Percentiles rank a stretch among this genome's conserved stretches.
phyloP scores from a whole-genome alignment of 139 green algal genomes.

The Haematococcus lacustris region DNA sequence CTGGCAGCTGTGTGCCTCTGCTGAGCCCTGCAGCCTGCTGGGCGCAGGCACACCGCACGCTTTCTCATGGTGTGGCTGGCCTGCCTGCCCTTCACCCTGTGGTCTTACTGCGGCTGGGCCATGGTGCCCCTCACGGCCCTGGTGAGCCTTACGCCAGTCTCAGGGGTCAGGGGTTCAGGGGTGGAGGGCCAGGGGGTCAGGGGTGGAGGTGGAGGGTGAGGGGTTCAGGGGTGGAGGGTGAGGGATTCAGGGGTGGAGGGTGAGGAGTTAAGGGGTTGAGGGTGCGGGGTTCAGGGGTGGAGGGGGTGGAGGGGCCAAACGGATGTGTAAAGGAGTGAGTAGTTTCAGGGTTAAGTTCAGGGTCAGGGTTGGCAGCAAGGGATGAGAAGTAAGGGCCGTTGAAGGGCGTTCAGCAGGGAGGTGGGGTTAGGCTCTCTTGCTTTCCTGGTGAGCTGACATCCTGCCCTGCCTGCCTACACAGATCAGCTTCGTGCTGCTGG shows the following conservation, averaged over 20 bases:
- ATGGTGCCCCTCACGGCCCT: not conserved
- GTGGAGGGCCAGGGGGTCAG: not conserved
- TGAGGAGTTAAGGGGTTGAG: not conserved
- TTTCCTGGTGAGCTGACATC: no score
- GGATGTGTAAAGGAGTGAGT: not conserved
- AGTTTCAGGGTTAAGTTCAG: no score
- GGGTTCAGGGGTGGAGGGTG: not conserved
- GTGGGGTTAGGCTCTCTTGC: no score
- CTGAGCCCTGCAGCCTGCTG: not conserved
- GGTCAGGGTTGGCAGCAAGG: no score
- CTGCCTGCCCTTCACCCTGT: slow-evolving; percentile 26
- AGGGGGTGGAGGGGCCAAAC: not conserved
- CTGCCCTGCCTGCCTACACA: no score
- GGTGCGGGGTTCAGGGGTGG: no score
- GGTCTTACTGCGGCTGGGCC: not conserved
- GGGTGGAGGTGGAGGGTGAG: not conserved
- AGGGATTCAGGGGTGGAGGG: not conserved
- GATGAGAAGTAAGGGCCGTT: no score
- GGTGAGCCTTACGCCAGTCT: not conserved
- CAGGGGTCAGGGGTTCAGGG: not conserved
- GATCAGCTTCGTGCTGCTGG: no score
- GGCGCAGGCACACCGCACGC: slow-evolving; percentile 26
- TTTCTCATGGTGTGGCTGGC: slow-evolving; percentile 56
- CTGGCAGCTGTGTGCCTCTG: not conserved
- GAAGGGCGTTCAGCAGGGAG: no score